Evolutionary conservation across 2,329 filamentous ascomycete genomes (phyloP).

Genomic region (Fusarium vanettenii): DNA sequence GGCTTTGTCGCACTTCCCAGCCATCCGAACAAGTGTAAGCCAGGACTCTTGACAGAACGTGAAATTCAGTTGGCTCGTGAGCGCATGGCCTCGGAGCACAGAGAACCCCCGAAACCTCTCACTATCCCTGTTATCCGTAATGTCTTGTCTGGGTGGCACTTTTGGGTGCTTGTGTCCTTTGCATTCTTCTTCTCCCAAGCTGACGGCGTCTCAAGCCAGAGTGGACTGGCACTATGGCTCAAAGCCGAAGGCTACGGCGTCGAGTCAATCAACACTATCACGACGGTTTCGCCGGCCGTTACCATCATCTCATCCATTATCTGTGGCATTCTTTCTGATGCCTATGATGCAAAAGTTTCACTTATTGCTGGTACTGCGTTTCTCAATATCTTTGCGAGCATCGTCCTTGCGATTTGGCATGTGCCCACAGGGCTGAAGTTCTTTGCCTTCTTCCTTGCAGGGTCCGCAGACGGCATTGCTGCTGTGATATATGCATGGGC

Average conservation of each 20-base stretch:
- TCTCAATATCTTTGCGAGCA: constrained; percentile 35
- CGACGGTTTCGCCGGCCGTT: constrained; percentile 52
- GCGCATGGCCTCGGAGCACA: constrained; percentile 46
- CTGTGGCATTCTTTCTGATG: background rate
- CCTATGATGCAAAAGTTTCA: background rate
- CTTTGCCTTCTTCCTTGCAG: constrained; percentile 50
- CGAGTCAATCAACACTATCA: constrained; percentile 62
- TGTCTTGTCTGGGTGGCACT: constrained; percentile 6
- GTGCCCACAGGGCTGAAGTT: constrained; percentile 50
- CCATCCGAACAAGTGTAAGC: constrained; percentile 42
- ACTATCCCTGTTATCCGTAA: constrained; percentile 9
- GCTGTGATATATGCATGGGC: constrained; percentile 57
- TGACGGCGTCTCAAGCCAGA: constrained; percentile 48
- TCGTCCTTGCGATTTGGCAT: constrained; percentile 49
- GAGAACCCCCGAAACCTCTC: constrained; percentile 33
- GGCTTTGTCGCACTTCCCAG: constrained; percentile 44
- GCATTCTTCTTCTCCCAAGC: constrained; percentile 46
- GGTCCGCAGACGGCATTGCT: constrained; percentile 43
- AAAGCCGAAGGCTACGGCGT: constrained; percentile 48
- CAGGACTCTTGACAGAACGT: constrained; percentile 40
- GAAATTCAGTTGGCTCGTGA: constrained; percentile 45
- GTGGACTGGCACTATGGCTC: constrained; percentile 49
- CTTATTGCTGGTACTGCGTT: background rate
- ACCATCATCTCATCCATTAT: constrained; percentile 60
- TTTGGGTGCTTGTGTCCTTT: constrained; percentile 16